Conservation (phyloP, 306 rosid genomes). For the Casuarina glauca region DNA sequence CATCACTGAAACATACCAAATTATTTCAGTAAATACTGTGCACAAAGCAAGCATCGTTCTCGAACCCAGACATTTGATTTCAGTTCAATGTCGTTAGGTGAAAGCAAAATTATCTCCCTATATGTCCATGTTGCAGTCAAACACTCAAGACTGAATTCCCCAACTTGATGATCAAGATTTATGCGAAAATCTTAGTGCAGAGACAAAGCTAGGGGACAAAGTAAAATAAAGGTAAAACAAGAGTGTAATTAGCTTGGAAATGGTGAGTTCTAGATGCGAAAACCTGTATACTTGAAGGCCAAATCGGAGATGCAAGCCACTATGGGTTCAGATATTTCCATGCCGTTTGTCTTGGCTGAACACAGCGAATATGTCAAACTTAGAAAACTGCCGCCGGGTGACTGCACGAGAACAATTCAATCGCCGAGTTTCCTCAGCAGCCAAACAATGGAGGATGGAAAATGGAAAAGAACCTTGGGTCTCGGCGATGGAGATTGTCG, state of each 20-base stretch:
- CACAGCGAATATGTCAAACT: slow-evolving; percentile 5
- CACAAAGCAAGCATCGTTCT: background rate
- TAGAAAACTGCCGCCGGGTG: background rate
- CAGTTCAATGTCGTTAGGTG: background rate
- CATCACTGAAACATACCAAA: background rate
- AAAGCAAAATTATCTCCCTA: background rate
- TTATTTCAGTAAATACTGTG: background rate
- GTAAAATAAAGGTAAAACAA: background rate
- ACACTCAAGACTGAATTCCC: background rate
- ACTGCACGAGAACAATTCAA: background rate
- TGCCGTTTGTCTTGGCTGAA: slow-evolving; percentile 48
- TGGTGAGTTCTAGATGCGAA: no score
- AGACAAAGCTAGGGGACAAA: background rate
- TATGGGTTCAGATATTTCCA: slow-evolving; percentile 71
- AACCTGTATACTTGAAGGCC: slow-evolving; percentile 82
- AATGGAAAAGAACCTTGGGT: slow-evolving; percentile 50
- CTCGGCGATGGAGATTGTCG: slow-evolving; percentile 70
- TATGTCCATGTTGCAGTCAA: background rate
- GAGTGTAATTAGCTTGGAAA: background rate
- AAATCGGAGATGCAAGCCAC: slow-evolving; percentile 77
- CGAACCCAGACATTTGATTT: background rate
- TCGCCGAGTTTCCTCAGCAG: background rate
- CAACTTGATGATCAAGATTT: background rate
- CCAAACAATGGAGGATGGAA: background rate
- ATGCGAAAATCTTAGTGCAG: background rate